Conservation (phyloP, 2,329 filamentous ascomycete species). For the Fusarium transvaalense region DNA sequence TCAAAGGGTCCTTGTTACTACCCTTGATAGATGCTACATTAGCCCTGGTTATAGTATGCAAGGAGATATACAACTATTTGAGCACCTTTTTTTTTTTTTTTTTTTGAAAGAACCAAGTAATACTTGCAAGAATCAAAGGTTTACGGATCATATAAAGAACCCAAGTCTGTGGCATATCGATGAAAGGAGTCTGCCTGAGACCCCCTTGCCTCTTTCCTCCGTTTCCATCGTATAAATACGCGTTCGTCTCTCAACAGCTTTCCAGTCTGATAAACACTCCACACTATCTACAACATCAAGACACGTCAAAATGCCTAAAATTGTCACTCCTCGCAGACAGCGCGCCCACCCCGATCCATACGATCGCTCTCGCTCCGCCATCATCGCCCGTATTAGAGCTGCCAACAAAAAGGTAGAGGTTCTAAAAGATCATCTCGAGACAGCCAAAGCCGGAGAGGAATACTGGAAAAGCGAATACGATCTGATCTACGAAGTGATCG, state of each 20-base stretch:
- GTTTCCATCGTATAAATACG: neutral
- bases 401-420: neutral
- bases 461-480: neutral
- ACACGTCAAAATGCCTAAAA: neutral
- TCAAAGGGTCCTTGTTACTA: neutral
- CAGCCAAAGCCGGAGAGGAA: too few relatives aligned
- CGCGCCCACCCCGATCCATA: neutral
- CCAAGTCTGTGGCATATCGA: neutral
- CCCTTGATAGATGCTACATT: neutral
- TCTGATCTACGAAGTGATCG: neutral
- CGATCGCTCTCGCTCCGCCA: neutral
- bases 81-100: neutral
- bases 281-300: neutral
- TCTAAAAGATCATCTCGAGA: neutral
- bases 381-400: neutral
- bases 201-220: neutral
- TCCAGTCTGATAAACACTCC: too few relatives aligned
- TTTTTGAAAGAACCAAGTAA: too few relatives aligned
- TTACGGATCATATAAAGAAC: neutral
- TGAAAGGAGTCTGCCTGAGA: neutral
- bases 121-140: neutral
- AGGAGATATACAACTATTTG: neutral
- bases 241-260: neutral
- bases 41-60: neutral
- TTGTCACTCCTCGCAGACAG: neutral